These are phyloP conservation scores for Ilex aquifolium DNA, from an alignment of 257 asterid genomes.

Conservation along the genomic window DNA sequence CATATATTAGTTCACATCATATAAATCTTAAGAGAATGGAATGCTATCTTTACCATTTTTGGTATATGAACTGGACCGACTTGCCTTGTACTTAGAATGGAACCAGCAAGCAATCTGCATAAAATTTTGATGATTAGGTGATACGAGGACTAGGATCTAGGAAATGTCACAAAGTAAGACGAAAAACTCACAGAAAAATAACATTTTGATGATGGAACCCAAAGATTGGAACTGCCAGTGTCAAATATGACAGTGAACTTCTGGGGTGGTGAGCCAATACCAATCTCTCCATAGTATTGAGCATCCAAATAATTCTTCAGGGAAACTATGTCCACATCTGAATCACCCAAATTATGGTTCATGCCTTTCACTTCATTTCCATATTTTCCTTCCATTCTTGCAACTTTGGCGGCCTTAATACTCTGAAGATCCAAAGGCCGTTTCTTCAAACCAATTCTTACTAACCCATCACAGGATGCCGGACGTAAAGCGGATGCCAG, in stretches of 20 bases:
- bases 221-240: conserved; percentile 93
- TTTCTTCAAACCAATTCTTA: conserved; percentile 63
- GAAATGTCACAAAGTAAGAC: conserved; percentile 4
- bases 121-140: neutral
- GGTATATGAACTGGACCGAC: conserved; percentile 53
- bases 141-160: neutral
- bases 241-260: conserved; percentile 80
- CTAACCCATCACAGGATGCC: conserved; percentile 47
- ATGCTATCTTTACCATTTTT: conserved; percentile 47
- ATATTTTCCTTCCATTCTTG: conserved; percentile 34
- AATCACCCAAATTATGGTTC: conserved; percentile 39
- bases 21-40: neutral
- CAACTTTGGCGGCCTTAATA: conserved; percentile 51
- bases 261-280: conserved; percentile 91
- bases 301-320: conserved; percentile 90
- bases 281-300: conserved; percentile 88
- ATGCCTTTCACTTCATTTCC: conserved; percentile 24
- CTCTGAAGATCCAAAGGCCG: conserved; percentile 37
- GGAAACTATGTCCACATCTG: conserved; percentile 46
- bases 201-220: conserved; percentile 96
- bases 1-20: no score
- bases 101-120: conserved; percentile 89
- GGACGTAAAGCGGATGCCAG: conserved; percentile 43
- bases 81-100: conserved; percentile 69
- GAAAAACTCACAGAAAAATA: conserved; percentile 75